Evolutionary conservation across 768 basidiomycete species (phyloP), one percentile per base, ranked within the genome.

Genomic region (Psilocybe tampanensis): DNA sequence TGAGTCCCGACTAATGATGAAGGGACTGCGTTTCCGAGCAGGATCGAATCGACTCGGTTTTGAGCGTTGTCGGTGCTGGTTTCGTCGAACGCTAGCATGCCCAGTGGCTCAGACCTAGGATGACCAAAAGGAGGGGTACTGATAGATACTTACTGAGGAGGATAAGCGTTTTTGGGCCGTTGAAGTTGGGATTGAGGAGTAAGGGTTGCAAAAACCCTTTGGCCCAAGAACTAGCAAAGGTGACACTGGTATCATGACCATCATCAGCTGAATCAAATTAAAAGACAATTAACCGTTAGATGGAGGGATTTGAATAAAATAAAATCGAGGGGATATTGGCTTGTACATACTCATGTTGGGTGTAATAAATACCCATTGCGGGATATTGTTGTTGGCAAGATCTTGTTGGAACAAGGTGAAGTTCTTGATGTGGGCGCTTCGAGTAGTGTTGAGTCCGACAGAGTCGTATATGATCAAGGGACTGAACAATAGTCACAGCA

Each of bases 321-420:
- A n/a, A n/a, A 12, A 22, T 9, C 2, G 45, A 34, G 23, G 4
- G 5, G 9, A 29, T 29, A 4, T 5, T 4, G 4, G 29, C 9
- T 9, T 29, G 29, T 9, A 42, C 56, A 15, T 22, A 69, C 70
- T 61, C 61, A 84, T 71, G 66, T 88, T 88, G 11, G 86, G 86
- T 1, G 86, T 86, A 52, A 88, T 73, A 60, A 83, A 86, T 8
- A 75, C 60, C 83, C 85, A 88, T 53, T 86, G 85, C 11, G 85
- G 79, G 42, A 88, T 66, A 1, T 72, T 72, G 44, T 77, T 67
- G 9, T 77, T 76, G 21, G 75, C 75, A 15, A 86, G 68, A 60
- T 88, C 87, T 26, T 73, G 69, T 8, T 81, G 79, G 59, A 88
- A 85, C 65, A 86, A 76, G 55, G 86, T 86, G 66, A 86, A 87